These are phyloP conservation scores for Cutaneotrichosporon sp. DNA, from an alignment of 1,284 basidiomycete species.

Conservation along the genomic window DNA sequence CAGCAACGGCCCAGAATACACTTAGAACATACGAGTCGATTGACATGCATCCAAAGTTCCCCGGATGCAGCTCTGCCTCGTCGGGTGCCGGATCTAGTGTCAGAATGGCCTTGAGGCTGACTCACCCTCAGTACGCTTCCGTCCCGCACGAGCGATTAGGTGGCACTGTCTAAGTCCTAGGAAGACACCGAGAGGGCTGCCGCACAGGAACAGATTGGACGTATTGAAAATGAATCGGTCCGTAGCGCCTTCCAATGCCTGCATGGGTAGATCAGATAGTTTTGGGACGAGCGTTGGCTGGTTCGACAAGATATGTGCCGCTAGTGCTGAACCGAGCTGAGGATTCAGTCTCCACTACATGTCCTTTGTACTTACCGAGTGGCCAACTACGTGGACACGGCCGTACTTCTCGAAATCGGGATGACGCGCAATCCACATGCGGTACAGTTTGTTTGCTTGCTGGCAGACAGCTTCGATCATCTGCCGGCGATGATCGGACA, in stretches of 20 bases:
- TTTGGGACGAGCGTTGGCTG: slow-evolving; percentile 54
- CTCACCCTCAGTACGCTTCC: slow-evolving; percentile 50
- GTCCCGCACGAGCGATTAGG: slow-evolving; percentile 54
- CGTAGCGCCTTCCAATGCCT: slow-evolving; percentile 32
- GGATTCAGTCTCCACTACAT: slow-evolving; percentile 3
- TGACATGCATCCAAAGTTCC: slow-evolving; percentile 54
- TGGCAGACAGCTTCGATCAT: slow-evolving; percentile 54
- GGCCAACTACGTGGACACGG: slow-evolving; percentile 50
- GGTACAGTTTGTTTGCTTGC: slow-evolving; percentile 51
- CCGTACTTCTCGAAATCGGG: slow-evolving; percentile 51
- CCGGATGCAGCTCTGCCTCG: slow-evolving; percentile 47
- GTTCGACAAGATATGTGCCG: slow-evolving; percentile 54
- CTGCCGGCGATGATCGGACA: slow-evolving; percentile 52
- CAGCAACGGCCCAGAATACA: too few relatives aligned
- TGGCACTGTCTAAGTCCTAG: slow-evolving; percentile 55
- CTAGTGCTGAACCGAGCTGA: slow-evolving; percentile 54
- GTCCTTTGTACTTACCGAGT: slow-evolving; percentile 35
- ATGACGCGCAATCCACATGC: slow-evolving; percentile 55
- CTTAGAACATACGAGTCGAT: slow-evolving; percentile 42
- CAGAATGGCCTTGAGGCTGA: not conserved
- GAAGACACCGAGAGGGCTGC: slow-evolving; percentile 55
- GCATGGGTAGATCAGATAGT: slow-evolving; percentile 45
- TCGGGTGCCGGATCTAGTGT: slow-evolving; percentile 12
- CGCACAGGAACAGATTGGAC: slow-evolving; percentile 53
- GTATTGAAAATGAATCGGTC: slow-evolving; percentile 53